Evolutionary conservation across 345 rosid genomes (phyloP).

Genomic region (Eucalyptus shirleyi): DNA sequence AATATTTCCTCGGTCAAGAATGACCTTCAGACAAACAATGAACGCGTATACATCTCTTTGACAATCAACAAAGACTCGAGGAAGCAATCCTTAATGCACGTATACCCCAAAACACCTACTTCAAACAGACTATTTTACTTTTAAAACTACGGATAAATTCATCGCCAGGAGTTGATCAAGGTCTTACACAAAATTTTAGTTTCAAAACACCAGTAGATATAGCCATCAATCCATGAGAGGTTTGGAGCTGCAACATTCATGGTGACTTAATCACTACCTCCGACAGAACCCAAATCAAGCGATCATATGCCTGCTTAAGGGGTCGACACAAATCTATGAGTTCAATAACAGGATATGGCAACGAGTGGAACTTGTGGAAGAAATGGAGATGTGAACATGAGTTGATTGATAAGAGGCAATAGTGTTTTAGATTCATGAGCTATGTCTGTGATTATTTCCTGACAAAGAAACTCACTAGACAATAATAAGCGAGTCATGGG

Average conservation of each 20-base stretch:
- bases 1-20: too few species aligned
- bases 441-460: neutral
- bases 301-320: neutral
- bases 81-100: too few species aligned
- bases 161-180: neutral
- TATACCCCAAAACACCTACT: neutral
- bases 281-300: neutral
- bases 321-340: neutral
- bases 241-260: neutral
- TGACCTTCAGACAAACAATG: too few species aligned
- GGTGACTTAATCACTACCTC: neutral
- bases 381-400: neutral
- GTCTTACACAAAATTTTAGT: neutral
- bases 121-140: neutral
- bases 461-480: neutral
- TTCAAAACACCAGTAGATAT: neutral
- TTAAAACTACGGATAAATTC: neutral
- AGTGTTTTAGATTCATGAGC: neutral
- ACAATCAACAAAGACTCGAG: too few species aligned
- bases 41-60: too few species aligned
- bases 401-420: neutral
- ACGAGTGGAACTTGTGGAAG: neutral
- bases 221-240: neutral
- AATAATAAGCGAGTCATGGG: neutral
- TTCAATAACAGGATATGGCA: neutral